Base-by-base conservation (phyloP, 805 yeast species). In the Yarrowia sp. region DNA sequence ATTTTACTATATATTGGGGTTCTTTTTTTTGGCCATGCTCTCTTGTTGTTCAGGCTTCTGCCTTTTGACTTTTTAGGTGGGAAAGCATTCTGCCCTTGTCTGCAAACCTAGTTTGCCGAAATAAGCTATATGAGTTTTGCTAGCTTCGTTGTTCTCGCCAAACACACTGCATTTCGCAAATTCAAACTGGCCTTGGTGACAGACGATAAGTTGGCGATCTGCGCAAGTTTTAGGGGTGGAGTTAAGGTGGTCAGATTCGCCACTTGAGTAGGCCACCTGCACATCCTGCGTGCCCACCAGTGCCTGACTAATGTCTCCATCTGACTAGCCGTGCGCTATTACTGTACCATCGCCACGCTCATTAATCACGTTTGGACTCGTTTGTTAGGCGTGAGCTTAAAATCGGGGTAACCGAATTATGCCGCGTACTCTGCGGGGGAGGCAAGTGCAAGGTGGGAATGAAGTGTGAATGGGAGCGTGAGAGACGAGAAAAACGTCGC, bases 1-100 rank as follows among this genome's bases (percentile, higher is more conserved):
- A 16, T 26, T n/a, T 58, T 58, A 41, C 64, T 58, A 58, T 58
- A 42, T 58, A 58, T 58, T 40, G 58, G 58, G 58, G 32, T 48
- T 36, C 26, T 16, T 50, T 49, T 49, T 26, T 49, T 15, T 32
- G 22, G 55, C 19, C 55, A n/a, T 49, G 55, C 50, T 26, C 55
- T 49, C 38, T 49, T 52, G 58, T 52, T 52, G 56, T 52, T 40
- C 61, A 55, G 45, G 15, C 61, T 55, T 40, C 46, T 40, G 58
- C 19, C 58, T 52, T 52, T 52, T 16, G 41, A 14, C 36, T 40
- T 40, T 53, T 55, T 40, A 52, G 43, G 46, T 19, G 19, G 36
- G 40, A 14, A 36, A 40, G 36, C 35, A 14, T 41, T 40, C 32
- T 14, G 45, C 45, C 61, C 22, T 55, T 15, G 38, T 55, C 32